These are phyloP conservation scores for Nakazawaea wickerhamii DNA, from an alignment of 805 yeast genomes.

Conservation along the genomic window DNA sequence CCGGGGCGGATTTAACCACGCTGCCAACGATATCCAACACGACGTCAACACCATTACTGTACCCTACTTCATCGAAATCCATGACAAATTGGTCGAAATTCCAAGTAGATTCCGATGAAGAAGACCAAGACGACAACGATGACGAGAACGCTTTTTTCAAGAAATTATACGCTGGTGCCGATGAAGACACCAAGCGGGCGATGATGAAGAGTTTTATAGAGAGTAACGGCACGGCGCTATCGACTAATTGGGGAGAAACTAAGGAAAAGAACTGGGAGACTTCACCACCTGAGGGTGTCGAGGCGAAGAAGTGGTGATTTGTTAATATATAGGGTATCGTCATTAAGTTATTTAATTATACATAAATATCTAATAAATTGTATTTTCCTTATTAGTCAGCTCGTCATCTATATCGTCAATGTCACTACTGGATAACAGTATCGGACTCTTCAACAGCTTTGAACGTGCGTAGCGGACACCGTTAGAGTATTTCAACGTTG, in stretches of 20 bases:
- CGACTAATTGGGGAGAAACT: constrained; percentile 93
- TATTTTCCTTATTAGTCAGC: constrained; percentile 1
- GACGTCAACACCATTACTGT: constrained; percentile 23
- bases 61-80: constrained; percentile 63
- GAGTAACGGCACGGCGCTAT: constrained; percentile 87
- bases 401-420: constrained; percentile 3
- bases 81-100: constrained; percentile 65
- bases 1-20: constrained; percentile 14
- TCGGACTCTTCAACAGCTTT: constrained; percentile 1
- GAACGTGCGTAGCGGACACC: neutral
- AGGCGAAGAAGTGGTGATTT: constrained; percentile 44
- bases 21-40: constrained; percentile 1
- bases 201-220: constrained; percentile 97
- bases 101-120: constrained; percentile 33
- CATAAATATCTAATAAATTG: neutral
- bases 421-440: constrained; percentile 9
- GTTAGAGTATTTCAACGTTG: constrained; percentile 5
- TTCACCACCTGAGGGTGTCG: constrained; percentile 72
- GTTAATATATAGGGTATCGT: neutral
- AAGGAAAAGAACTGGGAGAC: constrained; percentile 56
- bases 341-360: neutral
- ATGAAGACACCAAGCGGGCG: constrained; percentile 83
- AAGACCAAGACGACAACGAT: constrained; percentile 39
- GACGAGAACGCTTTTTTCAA: constrained; percentile 69
- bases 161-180: constrained; percentile 68